These are phyloP conservation scores for Rhododendron williamsianum DNA, from an alignment of 148 eudicot species.

Conservation along the genomic window DNA sequence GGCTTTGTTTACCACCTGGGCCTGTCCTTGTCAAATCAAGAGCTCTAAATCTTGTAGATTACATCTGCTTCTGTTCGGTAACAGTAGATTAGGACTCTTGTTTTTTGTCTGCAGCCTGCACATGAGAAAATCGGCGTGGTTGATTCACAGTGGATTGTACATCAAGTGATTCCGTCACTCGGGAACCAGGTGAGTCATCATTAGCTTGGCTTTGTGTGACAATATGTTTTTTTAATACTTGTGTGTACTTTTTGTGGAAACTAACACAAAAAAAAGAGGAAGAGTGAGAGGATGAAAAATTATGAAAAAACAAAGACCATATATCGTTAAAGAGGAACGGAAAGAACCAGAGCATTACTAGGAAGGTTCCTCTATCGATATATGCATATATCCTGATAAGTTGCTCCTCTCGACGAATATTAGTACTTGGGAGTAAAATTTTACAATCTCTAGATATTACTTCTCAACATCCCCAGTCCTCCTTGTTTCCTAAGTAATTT, in stretches of 20 bases:
- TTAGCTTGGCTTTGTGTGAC: neutral
- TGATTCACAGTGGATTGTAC: slow-evolving; percentile 80
- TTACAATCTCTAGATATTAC: neutral
- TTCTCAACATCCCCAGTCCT: neutral
- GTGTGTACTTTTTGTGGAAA: neutral
- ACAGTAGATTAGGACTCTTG: neutral
- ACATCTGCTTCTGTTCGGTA: neutral
- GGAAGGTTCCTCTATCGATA: neutral
- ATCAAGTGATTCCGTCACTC: slow-evolving; percentile 75
- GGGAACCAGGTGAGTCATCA: slow-evolving; percentile 49
- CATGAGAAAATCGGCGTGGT: slow-evolving; percentile 90
- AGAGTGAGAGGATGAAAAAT: neutral
- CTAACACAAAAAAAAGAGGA: neutral
- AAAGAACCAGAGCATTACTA: neutral
- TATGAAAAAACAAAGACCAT: neutral
- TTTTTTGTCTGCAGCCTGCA: slow-evolving; percentile 56
- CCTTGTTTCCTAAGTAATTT: neutral
- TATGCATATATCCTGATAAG: neutral
- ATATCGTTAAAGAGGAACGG: neutral
- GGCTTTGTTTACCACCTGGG: neutral
- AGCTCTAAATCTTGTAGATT: slow-evolving; percentile 2
- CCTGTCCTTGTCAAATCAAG: neutral
- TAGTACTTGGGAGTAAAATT: neutral
- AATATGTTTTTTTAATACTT: neutral
- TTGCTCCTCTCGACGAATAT: neutral